A percentile compares a stretch with the other conserved stretches of the same genome.
Conservation (phyloP, 1,139 yeast species). For the Pneumocystis oryctolagi region DNA sequence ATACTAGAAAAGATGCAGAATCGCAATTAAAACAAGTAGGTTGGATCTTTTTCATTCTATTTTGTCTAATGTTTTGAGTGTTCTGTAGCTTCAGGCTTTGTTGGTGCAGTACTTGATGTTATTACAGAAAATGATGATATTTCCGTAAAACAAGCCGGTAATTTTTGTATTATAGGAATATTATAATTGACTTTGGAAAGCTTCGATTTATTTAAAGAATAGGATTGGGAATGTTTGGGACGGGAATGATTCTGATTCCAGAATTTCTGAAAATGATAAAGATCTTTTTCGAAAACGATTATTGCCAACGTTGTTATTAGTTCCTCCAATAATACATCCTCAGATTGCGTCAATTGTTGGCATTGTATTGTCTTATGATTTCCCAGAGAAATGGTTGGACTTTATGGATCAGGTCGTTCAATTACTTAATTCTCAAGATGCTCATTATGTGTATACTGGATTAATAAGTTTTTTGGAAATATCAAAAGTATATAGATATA, state of each 20-base stretch:
- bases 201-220: slow-evolving; percentile 80
- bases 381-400: slow-evolving; percentile 55
- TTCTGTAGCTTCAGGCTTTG: slow-evolving; percentile 43
- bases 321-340: slow-evolving; percentile 32
- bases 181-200: slow-evolving; percentile 26
- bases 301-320: slow-evolving; percentile 33
- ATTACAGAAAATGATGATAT: slow-evolving; percentile 27
- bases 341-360: slow-evolving; percentile 61
- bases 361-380: slow-evolving; percentile 52
- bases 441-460: slow-evolving; percentile 57
- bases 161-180: neutral
- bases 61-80: slow-evolving; percentile 7
- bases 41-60: slow-evolving; percentile 1
- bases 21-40: slow-evolving; percentile 34
- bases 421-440: slow-evolving; percentile 40
- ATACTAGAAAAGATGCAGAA: slow-evolving; percentile 56
- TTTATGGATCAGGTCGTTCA: slow-evolving; percentile 45
- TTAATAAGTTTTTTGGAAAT: slow-evolving; percentile 61
- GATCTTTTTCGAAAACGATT: slow-evolving; percentile 53
- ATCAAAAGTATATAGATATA: slow-evolving; percentile 65
- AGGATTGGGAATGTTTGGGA: slow-evolving; percentile 54
- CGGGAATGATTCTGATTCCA: slow-evolving; percentile 21
- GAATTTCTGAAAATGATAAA: slow-evolving; percentile 53
- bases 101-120: slow-evolving; percentile 71
- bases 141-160: slow-evolving; percentile 17